Percentiles rank a stretch among this genome's conserved stretches.
Evolutionary conservation across 345 rosid genomes (phyloP).

Genomic region (Aquilaria yunnanensis): DNA sequence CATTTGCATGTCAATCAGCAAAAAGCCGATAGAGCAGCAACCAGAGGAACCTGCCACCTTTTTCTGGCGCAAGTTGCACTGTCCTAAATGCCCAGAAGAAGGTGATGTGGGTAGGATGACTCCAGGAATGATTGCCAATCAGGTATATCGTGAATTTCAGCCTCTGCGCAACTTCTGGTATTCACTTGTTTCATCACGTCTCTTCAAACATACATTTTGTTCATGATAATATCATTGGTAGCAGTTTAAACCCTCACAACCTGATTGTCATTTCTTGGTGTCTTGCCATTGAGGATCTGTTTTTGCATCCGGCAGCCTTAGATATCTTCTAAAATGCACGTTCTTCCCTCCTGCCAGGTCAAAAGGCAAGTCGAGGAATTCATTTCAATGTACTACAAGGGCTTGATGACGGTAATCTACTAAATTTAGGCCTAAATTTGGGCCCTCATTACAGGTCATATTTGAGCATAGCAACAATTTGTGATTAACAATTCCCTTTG

Average conservation of each 20-base stretch:
- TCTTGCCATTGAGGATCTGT: not conserved
- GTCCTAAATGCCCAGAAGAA: slow-evolving; percentile 71
- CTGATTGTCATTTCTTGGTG: too few relatives aligned
- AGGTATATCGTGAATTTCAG: slow-evolving; percentile 34
- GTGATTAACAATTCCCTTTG: not conserved
- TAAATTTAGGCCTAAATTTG: slow-evolving; percentile 6
- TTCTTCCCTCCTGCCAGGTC: slow-evolving; percentile 46
- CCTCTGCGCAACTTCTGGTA: not conserved
- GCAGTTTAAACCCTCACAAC: too few relatives aligned
- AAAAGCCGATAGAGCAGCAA: slow-evolving; percentile 32
- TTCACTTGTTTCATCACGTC: too few relatives aligned
- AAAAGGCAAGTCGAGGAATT: slow-evolving; percentile 74
- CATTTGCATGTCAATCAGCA: slow-evolving; percentile 26
- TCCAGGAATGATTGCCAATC: slow-evolving; percentile 79
- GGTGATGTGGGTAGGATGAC: slow-evolving; percentile 57
- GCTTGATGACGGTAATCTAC: slow-evolving; percentile 78
- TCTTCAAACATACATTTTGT: too few relatives aligned
- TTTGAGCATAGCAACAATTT: too few relatives aligned
- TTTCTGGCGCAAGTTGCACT: slow-evolving; percentile 70
- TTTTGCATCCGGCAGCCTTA: not conserved
- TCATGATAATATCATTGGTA: too few relatives aligned
- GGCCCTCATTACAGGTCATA: not conserved
- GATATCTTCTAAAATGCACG: slow-evolving; percentile 1
- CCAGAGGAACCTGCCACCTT: slow-evolving; percentile 35
- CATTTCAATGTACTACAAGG: slow-evolving; percentile 71